These are phyloP conservation scores for Arabidopsis suecica DNA, from an alignment of 345 rosid species.

Conservation along the genomic window DNA sequence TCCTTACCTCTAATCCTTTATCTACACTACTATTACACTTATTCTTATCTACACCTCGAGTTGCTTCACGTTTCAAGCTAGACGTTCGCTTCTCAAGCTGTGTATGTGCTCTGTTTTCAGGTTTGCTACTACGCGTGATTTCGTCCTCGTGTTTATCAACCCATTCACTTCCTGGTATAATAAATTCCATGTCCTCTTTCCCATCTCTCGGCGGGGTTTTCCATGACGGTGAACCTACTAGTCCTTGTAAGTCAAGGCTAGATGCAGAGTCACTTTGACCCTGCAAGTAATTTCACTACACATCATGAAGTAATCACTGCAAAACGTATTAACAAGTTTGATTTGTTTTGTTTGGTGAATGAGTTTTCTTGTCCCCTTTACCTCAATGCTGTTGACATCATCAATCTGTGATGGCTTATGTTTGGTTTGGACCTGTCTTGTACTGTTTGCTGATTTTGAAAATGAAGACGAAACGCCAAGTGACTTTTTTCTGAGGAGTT, in stretches of 20 bases:
- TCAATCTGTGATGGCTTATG: constrained; percentile 55
- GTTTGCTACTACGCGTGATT: constrained; percentile 46
- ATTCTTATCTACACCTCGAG: constrained; percentile 9
- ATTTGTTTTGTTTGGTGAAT: background rate
- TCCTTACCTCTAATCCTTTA: constrained; percentile 58
- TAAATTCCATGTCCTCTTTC: constrained; percentile 62
- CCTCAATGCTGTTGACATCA: constrained; percentile 68
- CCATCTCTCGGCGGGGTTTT: constrained; percentile 50
- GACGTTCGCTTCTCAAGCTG: constrained; percentile 33
- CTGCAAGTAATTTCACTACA: constrained; percentile 44
- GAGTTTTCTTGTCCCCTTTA: constrained; percentile 33
- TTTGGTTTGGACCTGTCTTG: constrained; percentile 47
- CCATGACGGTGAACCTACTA: constrained; percentile 61
- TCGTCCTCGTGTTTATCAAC: constrained; percentile 51
- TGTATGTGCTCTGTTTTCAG: constrained; percentile 46
- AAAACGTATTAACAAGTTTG: background rate
- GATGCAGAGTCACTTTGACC: constrained; percentile 53
- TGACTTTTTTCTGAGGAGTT: constrained; percentile 48
- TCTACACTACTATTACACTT: constrained; percentile 45
- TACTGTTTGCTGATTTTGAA: constrained; percentile 52
- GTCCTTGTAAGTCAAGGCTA: constrained; percentile 74
- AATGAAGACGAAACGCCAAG: constrained; percentile 52
- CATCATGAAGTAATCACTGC: constrained; percentile 30
- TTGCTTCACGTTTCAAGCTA: constrained; percentile 37
- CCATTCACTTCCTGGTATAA: constrained; percentile 53